phyloP scores from a whole-genome alignment of 352 stramenopile genomes.

The Ochromonadaceae sp. region DNA sequence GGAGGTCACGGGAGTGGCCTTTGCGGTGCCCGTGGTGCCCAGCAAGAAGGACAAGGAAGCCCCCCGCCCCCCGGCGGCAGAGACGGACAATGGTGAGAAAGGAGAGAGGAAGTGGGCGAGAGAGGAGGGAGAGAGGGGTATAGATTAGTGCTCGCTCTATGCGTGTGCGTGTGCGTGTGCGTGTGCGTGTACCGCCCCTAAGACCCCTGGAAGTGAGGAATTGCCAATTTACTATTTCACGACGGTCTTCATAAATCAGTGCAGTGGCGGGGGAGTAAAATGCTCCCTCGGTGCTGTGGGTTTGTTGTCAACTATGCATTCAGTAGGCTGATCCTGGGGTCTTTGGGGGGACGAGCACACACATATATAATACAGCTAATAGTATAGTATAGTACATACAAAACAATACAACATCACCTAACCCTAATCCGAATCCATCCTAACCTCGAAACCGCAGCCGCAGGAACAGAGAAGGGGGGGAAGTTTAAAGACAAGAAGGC shows the following conservation, averaged over 20 bases:
- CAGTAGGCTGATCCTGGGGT: background rate
- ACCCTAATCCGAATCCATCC: background rate
- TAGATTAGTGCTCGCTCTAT: background rate
- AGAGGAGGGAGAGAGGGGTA: background rate
- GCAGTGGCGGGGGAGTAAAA: background rate
- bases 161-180: background rate
- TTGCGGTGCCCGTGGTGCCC: background rate
- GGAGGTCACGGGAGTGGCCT: background rate
- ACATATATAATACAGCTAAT: background rate
- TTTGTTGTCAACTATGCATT: background rate
- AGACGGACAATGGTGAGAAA: background rate
- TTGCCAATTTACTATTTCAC: too few relatives aligned
- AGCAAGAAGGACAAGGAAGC: background rate
- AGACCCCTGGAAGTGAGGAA: too few relatives aligned
- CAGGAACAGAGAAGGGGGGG: background rate
- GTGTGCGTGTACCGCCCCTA: background rate
- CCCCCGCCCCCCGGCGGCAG: background rate
- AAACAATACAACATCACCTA: background rate
- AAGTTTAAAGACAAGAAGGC: background rate
- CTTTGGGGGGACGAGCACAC: too few relatives aligned
- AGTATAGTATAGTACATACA: background rate
- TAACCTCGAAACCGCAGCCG: too few relatives aligned
- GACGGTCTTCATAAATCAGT: conserved; percentile 6
- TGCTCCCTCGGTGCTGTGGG: background rate
- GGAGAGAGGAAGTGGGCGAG: background rate